Evolutionary conservation across 1,139 yeast genomes (phyloP).

Genomic region (Yamadazyma aaseri): DNA sequence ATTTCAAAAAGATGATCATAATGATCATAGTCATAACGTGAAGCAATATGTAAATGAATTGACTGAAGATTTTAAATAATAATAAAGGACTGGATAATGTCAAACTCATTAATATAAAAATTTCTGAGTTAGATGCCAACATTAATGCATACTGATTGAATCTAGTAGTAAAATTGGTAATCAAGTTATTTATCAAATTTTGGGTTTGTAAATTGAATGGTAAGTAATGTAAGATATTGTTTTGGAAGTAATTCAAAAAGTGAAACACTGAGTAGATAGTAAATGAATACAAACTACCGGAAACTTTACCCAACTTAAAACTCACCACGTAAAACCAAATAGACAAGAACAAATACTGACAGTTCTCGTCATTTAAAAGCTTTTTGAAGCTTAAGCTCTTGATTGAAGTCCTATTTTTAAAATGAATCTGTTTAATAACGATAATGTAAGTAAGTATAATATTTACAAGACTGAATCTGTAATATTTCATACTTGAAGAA

Average conservation of each 20-base stretch:
- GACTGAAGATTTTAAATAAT: slow-evolving; percentile 12
- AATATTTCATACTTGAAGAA: slow-evolving; percentile 27
- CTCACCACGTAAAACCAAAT: slow-evolving; percentile 32
- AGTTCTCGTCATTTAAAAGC: slow-evolving; percentile 44
- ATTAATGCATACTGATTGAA: slow-evolving; percentile 47
- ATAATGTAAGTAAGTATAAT: slow-evolving; percentile 47
- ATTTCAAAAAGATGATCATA: slow-evolving; percentile 42
- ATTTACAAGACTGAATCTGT: slow-evolving; percentile 37
- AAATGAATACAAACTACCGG: slow-evolving; percentile 51
- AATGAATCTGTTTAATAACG: slow-evolving; percentile 47
- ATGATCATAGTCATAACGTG: slow-evolving; percentile 18
- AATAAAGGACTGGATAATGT: slow-evolving; percentile 19
- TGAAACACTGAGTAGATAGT: slow-evolving; percentile 60
- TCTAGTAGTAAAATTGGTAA: slow-evolving; percentile 34
- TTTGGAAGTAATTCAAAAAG: slow-evolving; percentile 49
- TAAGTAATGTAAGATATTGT: slow-evolving; percentile 22
- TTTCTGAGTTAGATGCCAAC: slow-evolving; percentile 49
- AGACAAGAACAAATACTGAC: slow-evolving; percentile 49
- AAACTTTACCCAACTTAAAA: slow-evolving; percentile 28
- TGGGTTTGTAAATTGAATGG: slow-evolving; percentile 20
- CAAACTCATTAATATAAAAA: slow-evolving; percentile 24
- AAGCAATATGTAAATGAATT: slow-evolving; percentile 21
- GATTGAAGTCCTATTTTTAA: slow-evolving; percentile 24
- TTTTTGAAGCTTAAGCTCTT: slow-evolving; percentile 23
- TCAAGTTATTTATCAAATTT: slow-evolving; percentile 22